These are phyloP conservation scores for Rhizopus sp. DNA, from an alignment of 371 early-diverging fungal genomes.

Conservation along the genomic window DNA sequence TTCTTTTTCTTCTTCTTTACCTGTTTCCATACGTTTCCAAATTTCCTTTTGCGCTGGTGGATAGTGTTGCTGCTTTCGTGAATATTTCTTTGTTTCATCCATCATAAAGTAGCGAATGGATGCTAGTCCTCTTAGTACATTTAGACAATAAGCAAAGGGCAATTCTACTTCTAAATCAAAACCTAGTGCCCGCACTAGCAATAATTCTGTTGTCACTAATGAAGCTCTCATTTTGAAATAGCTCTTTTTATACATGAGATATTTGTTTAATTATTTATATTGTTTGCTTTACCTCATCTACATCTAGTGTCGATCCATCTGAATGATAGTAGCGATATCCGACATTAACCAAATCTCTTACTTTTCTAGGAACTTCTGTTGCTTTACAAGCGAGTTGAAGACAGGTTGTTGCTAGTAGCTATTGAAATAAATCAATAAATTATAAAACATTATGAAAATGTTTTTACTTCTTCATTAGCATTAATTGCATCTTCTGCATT, in stretches of 20 bases:
- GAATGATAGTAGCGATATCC: constrained; percentile 52
- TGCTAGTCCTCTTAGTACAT: constrained; percentile 44
- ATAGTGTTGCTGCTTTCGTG: constrained; percentile 11
- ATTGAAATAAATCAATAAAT: not conserved
- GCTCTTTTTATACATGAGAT: constrained; percentile 12
- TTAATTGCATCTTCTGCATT: constrained; percentile 28
- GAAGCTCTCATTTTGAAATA: constrained; percentile 52
- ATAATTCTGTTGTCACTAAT: constrained; percentile 44
- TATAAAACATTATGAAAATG: not conserved
- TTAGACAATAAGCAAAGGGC: constrained; percentile 50
- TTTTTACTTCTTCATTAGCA: constrained; percentile 39
- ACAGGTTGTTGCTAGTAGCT: constrained; percentile 55
- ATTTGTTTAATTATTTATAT: not conserved
- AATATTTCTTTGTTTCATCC: constrained; percentile 18
- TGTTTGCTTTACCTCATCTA: constrained; percentile 34
- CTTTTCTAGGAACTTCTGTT: constrained; percentile 57
- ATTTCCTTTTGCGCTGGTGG: constrained; percentile 35
- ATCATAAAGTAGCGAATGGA: constrained; percentile 34
- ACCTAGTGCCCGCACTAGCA: constrained; percentile 47
- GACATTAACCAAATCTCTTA: constrained; percentile 62
- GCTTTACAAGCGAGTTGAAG: constrained; percentile 59
- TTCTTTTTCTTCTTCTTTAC: constrained; percentile 8
- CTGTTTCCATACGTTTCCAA: constrained; percentile 40
- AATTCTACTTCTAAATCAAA: constrained; percentile 50
- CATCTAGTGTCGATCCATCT: constrained; percentile 35